Evolutionary conservation across 208 protist genomes (phyloP), one percentile per base, ranked within the genome.

Genomic region (Trypanosoma cruzi): DNA sequence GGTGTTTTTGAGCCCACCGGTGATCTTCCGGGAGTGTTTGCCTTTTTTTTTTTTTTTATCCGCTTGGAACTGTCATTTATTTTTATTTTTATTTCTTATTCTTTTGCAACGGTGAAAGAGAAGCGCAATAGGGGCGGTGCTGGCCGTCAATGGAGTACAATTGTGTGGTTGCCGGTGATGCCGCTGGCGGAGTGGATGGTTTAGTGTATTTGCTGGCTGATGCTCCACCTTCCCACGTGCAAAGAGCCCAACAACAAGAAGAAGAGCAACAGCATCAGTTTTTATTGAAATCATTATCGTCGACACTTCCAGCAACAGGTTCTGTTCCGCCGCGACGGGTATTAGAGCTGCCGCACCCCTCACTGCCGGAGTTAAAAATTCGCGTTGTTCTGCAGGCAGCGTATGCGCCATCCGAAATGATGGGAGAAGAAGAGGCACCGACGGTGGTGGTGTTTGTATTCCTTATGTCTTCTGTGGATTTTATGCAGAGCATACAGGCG

Each of bases 351-450:
- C 72, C 80, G 8, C 84, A 85, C 32, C 80, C 80, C 1, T 81
- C 75, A 49, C 79, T 88, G 64, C 85, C 85, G 10, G 72, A 79
- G 1, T 71, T 91, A 20, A 69, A 80, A 52, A 75, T 88, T 59
- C 73, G 62, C 24, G 65, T 86, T 22, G 64, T 60, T 29, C 78
- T 90, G 44, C 36, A 64, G 31, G 79, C 75, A 24, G 63, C 79
- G 1, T 4, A 22, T 40, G 28, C 37, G 2, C 54, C 54, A 36
- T 36, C 54, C 14, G 18, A n/a, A 24, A 26, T 46, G n/a, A 2
- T 14, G 20, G 31, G 5, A 18, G 20, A 28, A 16, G 22, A n/a
- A 26, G n/a, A n/a, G n/a, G 31, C 34, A 24, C 49, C 62, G 36
- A 34, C 16, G 0, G 31, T 44, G 20, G 62, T 57, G 3, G 2